A percentile compares a stretch with the other conserved stretches of the same genome.
These are phyloP conservation scores for Protea cynaroides DNA, from an alignment of 164 flowering plant genomes.

Conservation along the genomic window DNA sequence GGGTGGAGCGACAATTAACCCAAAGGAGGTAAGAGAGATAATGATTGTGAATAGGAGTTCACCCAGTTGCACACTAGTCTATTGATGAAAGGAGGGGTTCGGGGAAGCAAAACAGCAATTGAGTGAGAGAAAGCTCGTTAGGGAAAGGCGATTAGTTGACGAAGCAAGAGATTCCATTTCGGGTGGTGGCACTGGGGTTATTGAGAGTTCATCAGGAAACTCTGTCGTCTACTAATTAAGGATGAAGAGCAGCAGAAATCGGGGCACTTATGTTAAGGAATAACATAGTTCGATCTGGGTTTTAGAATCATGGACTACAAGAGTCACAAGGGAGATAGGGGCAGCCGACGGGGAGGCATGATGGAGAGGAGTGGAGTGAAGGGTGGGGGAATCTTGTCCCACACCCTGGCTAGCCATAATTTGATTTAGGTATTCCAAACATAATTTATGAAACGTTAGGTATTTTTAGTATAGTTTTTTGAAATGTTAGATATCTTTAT, in stretches of 20 bases:
- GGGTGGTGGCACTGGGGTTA: slow-evolving; percentile 8
- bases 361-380: too few relatives aligned
- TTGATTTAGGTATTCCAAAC: too few relatives aligned
- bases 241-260: slow-evolving; percentile 40
- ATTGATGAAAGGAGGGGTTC: slow-evolving; percentile 20
- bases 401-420: too few relatives aligned
- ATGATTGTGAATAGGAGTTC: slow-evolving; percentile 72
- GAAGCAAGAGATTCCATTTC: slow-evolving; percentile 12
- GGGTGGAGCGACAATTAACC: slow-evolving; percentile 48
- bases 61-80: slow-evolving; percentile 62
- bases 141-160: slow-evolving; percentile 21
- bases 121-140: slow-evolving; percentile 22
- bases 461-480: too few relatives aligned
- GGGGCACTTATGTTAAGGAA: too few relatives aligned
- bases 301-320: background rate
- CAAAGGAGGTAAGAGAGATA: slow-evolving; percentile 77
- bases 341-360: too few relatives aligned
- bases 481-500: too few relatives aligned
- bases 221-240: slow-evolving; percentile 60
- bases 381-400: too few relatives aligned
- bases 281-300: background rate
- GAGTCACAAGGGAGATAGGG: too few relatives aligned
- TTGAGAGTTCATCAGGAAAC: slow-evolving; percentile 50
- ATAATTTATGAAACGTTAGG: too few relatives aligned
- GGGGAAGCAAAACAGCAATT: slow-evolving; percentile 11